Base-by-base conservation (phyloP, 805 yeast genomes). In the Starmera dryadoides region DNA sequence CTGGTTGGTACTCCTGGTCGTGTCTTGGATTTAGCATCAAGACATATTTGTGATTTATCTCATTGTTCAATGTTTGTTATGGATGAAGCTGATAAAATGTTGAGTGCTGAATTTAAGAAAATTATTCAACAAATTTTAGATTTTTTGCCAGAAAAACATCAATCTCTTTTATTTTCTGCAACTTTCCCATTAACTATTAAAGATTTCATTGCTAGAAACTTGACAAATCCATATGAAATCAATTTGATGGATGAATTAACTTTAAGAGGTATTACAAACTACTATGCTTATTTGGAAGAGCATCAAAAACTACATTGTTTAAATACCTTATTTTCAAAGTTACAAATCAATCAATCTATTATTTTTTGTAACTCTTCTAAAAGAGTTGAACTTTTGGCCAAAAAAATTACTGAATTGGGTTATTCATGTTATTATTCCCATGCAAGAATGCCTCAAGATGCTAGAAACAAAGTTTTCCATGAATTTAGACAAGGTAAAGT, bases 41-140 rank as follows among this genome's bases (percentile, higher is more conserved):
- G 96, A 69, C 72, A 75, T 39, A 71, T 91, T 40, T 96, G 95
- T 11, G 95, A 91, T 58, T 75, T 93, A 43, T 79, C 86, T 40
- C 84, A 82, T 45, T 86, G 96, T 64, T 81, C 84, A 34, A 71
- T 86, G 60, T 88, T 93, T 60, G 81, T 94, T 39, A 88, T 93
- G 97, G 98, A 93, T 63, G 98, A 93, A 71, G 98, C 98, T 42
- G 98, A 93, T 64, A 93, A 93, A 63, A 86, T 93, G 84, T 75
- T 93, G 43, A 79, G 93, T 30, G 79, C 86, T 51, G 98, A 93
- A 56, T 93, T 93, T 64, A 83, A 84, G 50, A 75, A 77, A 28
- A 81, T 89, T 41, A 86, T 91, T 47, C 94, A 86, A 60, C 95
- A 86, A 60, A 84, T 91, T 45, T 71, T 93, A 52, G 69, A 71